phyloP scores from a whole-genome alignment of 129 eudicot genomes.

The Scalesia atractyloides region DNA sequence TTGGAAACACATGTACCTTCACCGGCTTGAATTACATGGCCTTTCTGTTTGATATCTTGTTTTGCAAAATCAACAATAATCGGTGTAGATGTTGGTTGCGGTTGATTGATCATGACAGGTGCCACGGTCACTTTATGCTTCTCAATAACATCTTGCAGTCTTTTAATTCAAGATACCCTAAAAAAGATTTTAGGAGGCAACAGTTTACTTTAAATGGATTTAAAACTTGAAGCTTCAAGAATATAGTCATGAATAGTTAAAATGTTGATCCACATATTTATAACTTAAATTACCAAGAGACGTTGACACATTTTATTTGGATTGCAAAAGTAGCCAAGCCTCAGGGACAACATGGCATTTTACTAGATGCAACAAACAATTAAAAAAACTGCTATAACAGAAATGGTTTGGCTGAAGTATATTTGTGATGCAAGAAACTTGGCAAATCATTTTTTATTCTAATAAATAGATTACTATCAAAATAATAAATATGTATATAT shows the following conservation, averaged over 20 bases:
- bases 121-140: slow-evolving; percentile 9
- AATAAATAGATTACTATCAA: slow-evolving; percentile 1
- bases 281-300: background rate
- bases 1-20: slow-evolving; percentile 21
- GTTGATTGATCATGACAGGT: slow-evolving; percentile 16
- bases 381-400: background rate
- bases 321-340: no score
- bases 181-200: background rate
- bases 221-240: slow-evolving; percentile 19
- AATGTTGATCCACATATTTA: background rate
- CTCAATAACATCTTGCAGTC: slow-evolving; percentile 13
- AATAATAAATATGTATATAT: no score
- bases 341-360: no score
- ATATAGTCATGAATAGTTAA: background rate
- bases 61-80: slow-evolving; percentile 20
- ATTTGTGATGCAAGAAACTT: background rate
- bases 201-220: background rate
- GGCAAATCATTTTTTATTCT: background rate
- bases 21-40: background rate
- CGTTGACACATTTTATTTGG: background rate
- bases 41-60: slow-evolving; percentile 15
- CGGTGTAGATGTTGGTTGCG: slow-evolving; percentile 18
- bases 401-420: background rate
- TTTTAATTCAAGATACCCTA: slow-evolving; percentile 29
- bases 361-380: no score